Conservation (phyloP, 768 basidiomycete species). For the Boletus coccyginus region DNA sequence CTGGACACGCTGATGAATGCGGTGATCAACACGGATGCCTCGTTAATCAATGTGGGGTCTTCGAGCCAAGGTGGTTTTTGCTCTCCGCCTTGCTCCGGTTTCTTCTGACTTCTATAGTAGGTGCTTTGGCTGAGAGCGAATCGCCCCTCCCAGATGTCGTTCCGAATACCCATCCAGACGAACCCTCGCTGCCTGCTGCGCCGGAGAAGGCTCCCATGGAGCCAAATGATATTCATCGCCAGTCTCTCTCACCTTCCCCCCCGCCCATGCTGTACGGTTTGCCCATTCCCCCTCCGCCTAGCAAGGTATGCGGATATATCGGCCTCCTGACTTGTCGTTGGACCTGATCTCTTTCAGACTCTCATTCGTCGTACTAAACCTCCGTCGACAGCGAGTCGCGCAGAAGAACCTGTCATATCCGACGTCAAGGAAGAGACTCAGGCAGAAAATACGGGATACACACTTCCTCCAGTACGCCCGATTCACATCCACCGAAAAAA, state of each 20-base stretch:
- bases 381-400: conserved; percentile 9
- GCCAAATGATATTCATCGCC: conserved; percentile 6
- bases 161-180: conserved; percentile 52
- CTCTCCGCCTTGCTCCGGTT: not conserved
- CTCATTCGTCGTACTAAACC: conserved; percentile 25
- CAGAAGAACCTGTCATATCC: conserved; percentile 2
- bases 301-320: conserved; percentile 11
- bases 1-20: conserved; percentile 52
- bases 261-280: conserved; percentile 20
- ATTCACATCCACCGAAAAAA: not conserved
- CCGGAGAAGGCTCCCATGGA: conserved; percentile 13
- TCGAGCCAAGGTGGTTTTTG: conserved; percentile 18
- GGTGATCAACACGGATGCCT: conserved; percentile 37
- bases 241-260: conserved; percentile 17
- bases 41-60: conserved; percentile 28
- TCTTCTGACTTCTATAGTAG: conserved; percentile 1
- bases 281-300: conserved; percentile 23
- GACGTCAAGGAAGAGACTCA: conserved; percentile 10
- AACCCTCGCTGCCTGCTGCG: conserved; percentile 39
- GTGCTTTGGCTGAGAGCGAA: conserved; percentile 7
- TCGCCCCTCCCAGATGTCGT: conserved; percentile 48
- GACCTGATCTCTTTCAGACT: conserved; percentile 11
- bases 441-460: conserved; percentile 10
- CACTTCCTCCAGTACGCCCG: conserved; percentile 25
- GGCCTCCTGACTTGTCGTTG: not conserved